Base-by-base conservation (phyloP, 352 stramenopile genomes). In the Phytophthora lateralis region DNA sequence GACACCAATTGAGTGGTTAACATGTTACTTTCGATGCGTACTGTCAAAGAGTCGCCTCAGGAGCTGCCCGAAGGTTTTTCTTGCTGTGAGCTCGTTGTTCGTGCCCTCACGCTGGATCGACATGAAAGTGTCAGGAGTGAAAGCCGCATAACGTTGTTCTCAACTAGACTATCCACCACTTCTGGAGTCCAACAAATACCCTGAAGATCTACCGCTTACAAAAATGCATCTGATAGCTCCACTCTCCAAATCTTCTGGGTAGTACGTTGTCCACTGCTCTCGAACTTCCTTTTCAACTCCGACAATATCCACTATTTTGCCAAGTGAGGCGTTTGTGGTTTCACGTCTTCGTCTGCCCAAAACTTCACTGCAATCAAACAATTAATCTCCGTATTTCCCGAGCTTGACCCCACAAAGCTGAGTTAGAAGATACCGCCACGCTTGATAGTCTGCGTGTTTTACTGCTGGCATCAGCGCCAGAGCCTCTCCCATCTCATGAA, bases 341-440 rank as follows among this genome's bases (percentile, higher is more conserved):
- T 63, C 51, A 32, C 7, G 27, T 38, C 32, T 2, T 7, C 32
- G 14, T 17, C 32, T 38, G 17, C 11, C 32, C 4, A 38, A n/a
- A 53, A 53, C 27, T 32, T 54, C 4, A 46, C 42, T 10, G 42
- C 29, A 32, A 53, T 60, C 53, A n/a, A 54, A 47, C 17, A 45
- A 39, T 21, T 60, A 14, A 39, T 53, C 30, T 17, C 30, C 53
- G 15, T 46, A 21, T 38, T 54, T 45, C 11, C 30, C 53, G 12
- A 60, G 12, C n/a, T 53, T 9, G 29, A 60, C 45, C 21, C 42
- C 53, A 30, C 41, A 53, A 18, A 46, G 32, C 9, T 10, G 27
- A 24, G 21, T 54, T 24, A 60, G 24, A 3, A 60, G 18, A 53
- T 54, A 54, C 5, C 15, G 32, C 53, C 42, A 53, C 17, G 52